Percentiles rank a stretch among this genome's conserved stretches.
Evolutionary conservation across 108 stramenopile species (phyloP).

Genomic region (Mayamaea pseudoterrestris): DNA sequence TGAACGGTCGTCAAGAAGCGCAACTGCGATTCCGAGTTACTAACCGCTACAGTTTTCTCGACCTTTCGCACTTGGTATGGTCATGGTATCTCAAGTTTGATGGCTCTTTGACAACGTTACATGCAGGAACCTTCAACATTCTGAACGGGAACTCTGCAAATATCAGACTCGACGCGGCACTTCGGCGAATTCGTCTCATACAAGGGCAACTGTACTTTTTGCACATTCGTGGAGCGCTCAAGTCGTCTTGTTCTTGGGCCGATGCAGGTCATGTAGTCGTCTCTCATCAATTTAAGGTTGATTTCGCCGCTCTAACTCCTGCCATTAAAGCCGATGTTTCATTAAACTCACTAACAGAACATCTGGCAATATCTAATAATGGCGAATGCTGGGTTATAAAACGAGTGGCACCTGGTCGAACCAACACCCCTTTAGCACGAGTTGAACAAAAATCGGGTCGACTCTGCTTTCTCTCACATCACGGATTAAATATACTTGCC

Average conservation of each 20-base stretch:
- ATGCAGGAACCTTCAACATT: constrained; percentile 6
- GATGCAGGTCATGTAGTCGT: constrained; percentile 26
- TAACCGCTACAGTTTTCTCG: constrained; percentile 37
- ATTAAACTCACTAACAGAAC: too few species aligned
- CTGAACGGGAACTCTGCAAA: neutral
- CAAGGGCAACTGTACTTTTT: constrained; percentile 18
- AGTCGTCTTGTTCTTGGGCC: constrained; percentile 21
- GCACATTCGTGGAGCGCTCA: constrained; percentile 14
- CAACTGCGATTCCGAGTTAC: neutral
- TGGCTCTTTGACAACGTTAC: constrained; percentile 6
- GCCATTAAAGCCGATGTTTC: too few species aligned
- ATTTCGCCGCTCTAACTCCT: neutral
- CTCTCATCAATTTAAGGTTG: constrained; percentile 27
- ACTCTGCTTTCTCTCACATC: neutral
- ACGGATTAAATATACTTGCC: constrained; percentile 2
- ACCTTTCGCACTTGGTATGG: constrained; percentile 32
- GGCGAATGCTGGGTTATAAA: too few species aligned
- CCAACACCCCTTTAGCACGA: neutral
- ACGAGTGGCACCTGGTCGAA: too few species aligned
- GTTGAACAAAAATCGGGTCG: constrained; percentile 1
- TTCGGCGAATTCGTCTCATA: neutral
- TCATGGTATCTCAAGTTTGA: constrained; percentile 20
- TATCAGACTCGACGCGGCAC: constrained; percentile 1
- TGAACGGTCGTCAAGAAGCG: neutral
- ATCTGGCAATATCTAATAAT: too few species aligned